These are phyloP conservation scores for Prunus mira DNA, from an alignment of 306 rosid species.

Conservation along the genomic window DNA sequence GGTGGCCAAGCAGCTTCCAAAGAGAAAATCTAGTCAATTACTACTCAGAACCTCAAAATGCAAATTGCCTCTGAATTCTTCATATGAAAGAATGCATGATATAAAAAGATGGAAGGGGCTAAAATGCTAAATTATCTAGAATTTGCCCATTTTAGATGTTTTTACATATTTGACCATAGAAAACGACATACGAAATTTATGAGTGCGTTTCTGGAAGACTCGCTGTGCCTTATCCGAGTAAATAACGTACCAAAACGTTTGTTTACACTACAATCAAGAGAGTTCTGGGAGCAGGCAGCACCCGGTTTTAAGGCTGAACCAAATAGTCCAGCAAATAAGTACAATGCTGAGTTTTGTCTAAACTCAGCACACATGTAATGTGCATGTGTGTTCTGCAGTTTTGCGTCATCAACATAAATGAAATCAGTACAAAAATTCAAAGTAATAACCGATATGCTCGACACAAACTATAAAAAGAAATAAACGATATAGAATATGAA, in stretches of 20 bases:
- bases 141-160: background rate
- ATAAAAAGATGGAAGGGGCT: background rate
- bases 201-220: background rate
- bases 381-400: too few relatives aligned
- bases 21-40: background rate
- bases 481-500: background rate
- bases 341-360: too few relatives aligned
- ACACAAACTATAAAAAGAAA: background rate
- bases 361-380: too few relatives aligned
- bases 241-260: background rate
- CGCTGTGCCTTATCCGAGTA: background rate
- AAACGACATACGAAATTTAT: slow-evolving; percentile 9
- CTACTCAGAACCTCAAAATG: background rate
- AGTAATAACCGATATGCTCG: background rate
- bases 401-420: too few relatives aligned
- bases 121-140: background rate
- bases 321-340: too few relatives aligned
- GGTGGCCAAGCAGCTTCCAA: background rate
- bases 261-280: background rate
- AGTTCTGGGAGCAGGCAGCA: background rate
- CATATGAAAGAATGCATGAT: background rate
- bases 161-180: background rate
- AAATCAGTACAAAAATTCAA: too few relatives aligned
- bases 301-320: background rate
- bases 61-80: slow-evolving; percentile 10